phyloP scores from a whole-genome alignment of 2,329 filamentous ascomycete genomes.

The Aspergillus nomiae region DNA sequence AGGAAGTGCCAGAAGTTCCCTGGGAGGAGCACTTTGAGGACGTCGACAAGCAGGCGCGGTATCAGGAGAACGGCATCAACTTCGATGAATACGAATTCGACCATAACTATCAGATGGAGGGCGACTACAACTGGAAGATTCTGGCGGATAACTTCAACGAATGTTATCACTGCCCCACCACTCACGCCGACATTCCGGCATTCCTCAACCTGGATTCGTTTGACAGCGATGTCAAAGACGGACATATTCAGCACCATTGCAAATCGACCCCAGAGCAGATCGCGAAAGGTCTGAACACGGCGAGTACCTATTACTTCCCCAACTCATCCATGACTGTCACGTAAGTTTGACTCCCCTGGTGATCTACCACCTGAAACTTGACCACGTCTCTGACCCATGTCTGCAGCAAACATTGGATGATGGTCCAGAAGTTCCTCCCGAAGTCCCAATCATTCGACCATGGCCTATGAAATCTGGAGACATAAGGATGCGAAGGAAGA shows the following conservation, averaged over 20 bases:
- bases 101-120: slow-evolving; percentile 60
- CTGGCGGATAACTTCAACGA: slow-evolving; percentile 66
- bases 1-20: slow-evolving; percentile 28
- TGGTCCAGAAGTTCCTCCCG: slow-evolving; percentile 63
- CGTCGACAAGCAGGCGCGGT: slow-evolving; percentile 51
- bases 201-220: slow-evolving; percentile 59
- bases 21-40: slow-evolving; percentile 58
- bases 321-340: slow-evolving; percentile 28
- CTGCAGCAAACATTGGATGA: slow-evolving; percentile 59
- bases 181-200: slow-evolving; percentile 58
- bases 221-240: slow-evolving; percentile 50
- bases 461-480: slow-evolving; percentile 64
- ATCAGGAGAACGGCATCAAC: slow-evolving; percentile 51
- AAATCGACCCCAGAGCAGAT: slow-evolving; percentile 51
- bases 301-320: slow-evolving; percentile 30
- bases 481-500: slow-evolving; percentile 60
- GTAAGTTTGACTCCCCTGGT: slow-evolving; percentile 17
- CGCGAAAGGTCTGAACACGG: slow-evolving; percentile 44
- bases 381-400: background rate
- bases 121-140: slow-evolving; percentile 64
- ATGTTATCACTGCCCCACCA: slow-evolving; percentile 62
- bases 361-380: slow-evolving; percentile 21
- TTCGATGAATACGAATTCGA: slow-evolving; percentile 59
- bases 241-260: slow-evolving; percentile 53
- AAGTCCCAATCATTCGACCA: slow-evolving; percentile 53